These are phyloP conservation scores for Orbilia quercus DNA, from an alignment of 2,329 filamentous ascomycete species.

Conservation along the genomic window DNA sequence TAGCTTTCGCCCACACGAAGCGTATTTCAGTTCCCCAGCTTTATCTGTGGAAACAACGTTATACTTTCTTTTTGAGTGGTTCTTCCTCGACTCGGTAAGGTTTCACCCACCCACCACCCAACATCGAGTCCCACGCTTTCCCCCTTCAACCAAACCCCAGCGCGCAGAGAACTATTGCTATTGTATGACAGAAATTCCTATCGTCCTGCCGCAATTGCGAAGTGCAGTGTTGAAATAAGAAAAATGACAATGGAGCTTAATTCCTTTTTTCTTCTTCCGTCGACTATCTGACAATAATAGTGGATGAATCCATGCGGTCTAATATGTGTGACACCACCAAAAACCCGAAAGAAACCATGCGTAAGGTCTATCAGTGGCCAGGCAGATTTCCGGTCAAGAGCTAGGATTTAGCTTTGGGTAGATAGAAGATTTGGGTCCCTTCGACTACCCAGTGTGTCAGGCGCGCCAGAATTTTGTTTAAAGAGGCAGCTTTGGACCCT, in stretches of 20 bases:
- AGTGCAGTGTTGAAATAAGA: slow-evolving; percentile 17
- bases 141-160: slow-evolving; percentile 10
- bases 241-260: slow-evolving; percentile 35
- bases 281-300: slow-evolving; percentile 24
- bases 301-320: slow-evolving; percentile 26
- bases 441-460: not conserved
- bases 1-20: slow-evolving; percentile 18
- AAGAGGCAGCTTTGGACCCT: slow-evolving; percentile 55
- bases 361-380: slow-evolving; percentile 48
- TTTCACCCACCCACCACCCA: slow-evolving; percentile 38
- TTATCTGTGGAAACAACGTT: slow-evolving; percentile 30
- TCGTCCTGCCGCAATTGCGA: slow-evolving; percentile 56
- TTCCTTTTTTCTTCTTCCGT: slow-evolving; percentile 42
- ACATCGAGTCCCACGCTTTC: not conserved
- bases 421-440: slow-evolving; percentile 12
- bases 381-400: slow-evolving; percentile 7
- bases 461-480: slow-evolving; percentile 42
- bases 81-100: slow-evolving; percentile 37
- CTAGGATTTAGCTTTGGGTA: slow-evolving; percentile 31
- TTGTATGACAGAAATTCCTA: slow-evolving; percentile 38
- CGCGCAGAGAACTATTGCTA: not conserved
- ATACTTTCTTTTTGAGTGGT: slow-evolving; percentile 24
- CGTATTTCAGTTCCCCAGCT: slow-evolving; percentile 32
- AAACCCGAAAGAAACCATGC: slow-evolving; percentile 40
- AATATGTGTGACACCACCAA: slow-evolving; percentile 53